phyloP scores from a whole-genome alignment of 2,329 filamentous ascomycete genomes.

The Fusarium burgessii region DNA sequence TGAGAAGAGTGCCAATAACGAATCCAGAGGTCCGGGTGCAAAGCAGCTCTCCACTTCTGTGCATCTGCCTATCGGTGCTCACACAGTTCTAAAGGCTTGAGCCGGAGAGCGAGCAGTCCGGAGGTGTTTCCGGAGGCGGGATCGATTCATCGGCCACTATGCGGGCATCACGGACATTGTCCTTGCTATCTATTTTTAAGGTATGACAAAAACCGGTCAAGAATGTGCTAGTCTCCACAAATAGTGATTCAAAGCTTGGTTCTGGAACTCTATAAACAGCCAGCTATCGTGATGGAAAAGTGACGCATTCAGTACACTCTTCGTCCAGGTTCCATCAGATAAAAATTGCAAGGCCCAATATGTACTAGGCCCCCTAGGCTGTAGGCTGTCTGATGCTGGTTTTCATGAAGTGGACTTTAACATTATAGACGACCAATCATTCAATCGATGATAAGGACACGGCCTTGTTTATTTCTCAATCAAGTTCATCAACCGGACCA shows the following conservation, averaged over 20 bases:
- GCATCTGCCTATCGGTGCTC: slow-evolving; percentile 19
- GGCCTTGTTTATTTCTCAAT: slow-evolving; percentile 38
- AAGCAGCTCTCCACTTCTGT: slow-evolving; percentile 30
- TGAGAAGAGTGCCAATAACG: slow-evolving; percentile 12
- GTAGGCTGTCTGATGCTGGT: background rate
- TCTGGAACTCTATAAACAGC: background rate
- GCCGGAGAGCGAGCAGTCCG: slow-evolving; percentile 35
- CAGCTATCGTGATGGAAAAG: slow-evolving; percentile 19
- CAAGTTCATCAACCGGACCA: slow-evolving; percentile 41
- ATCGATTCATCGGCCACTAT: slow-evolving; percentile 32
- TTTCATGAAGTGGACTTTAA: slow-evolving; percentile 32
- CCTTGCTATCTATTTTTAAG: background rate
- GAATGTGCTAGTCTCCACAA: slow-evolving; percentile 20
- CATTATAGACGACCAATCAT: slow-evolving; percentile 17
- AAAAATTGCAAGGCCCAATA: slow-evolving; percentile 4
- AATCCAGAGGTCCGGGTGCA: slow-evolving; percentile 14
- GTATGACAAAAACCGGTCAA: background rate
- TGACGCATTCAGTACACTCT: slow-evolving; percentile 32
- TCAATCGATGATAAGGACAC: slow-evolving; percentile 31
- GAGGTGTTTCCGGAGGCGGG: slow-evolving; percentile 37
- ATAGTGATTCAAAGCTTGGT: slow-evolving; percentile 9
- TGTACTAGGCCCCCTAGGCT: slow-evolving; percentile 1
- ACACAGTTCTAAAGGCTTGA: slow-evolving; percentile 18
- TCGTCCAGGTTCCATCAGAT: slow-evolving; percentile 5
- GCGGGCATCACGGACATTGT: slow-evolving; percentile 3